A percentile compares a stretch with the other conserved stretches of the same genome.
phyloP scores from a whole-genome alignment of 2,329 filamentous ascomycete genomes.

The Coccinonectria pachysandricola region DNA sequence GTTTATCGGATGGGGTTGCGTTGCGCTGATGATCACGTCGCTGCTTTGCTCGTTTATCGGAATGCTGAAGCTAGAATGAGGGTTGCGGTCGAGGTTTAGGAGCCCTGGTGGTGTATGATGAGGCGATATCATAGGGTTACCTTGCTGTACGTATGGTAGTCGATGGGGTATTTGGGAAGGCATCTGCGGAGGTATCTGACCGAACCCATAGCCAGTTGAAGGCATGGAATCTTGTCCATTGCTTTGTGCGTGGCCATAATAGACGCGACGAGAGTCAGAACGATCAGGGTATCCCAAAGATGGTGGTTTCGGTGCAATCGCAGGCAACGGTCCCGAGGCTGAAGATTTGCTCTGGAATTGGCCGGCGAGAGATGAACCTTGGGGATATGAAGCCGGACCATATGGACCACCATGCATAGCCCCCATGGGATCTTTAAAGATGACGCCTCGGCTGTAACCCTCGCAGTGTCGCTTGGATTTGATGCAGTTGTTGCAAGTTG shows the following conservation, averaged over 20 bases:
- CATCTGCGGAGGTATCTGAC: slow-evolving; percentile 5
- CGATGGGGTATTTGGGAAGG: no score
- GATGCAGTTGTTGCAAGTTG: slow-evolving; percentile 73
- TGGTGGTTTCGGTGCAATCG: slow-evolving; percentile 43
- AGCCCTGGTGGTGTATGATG: no score
- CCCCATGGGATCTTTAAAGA: slow-evolving; percentile 60
- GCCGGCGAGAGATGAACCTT: slow-evolving; percentile 20
- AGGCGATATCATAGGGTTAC: slow-evolving; percentile 6
- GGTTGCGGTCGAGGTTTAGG: no score
- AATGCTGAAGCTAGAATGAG: slow-evolving; percentile 8
- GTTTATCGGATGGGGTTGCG: slow-evolving; percentile 3
- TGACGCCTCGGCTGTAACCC: slow-evolving; percentile 70
- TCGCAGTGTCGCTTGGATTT: slow-evolving; percentile 79
- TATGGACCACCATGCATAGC: slow-evolving; percentile 36
- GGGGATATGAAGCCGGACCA: slow-evolving; percentile 31
- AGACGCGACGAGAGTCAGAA: slow-evolving; percentile 7
- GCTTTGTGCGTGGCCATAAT: slow-evolving; percentile 10
- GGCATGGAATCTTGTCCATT: slow-evolving; percentile 8
- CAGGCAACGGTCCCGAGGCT: slow-evolving; percentile 27
- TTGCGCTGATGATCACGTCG: slow-evolving; percentile 4
- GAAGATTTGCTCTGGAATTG: slow-evolving; percentile 27
- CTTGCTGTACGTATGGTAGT: slow-evolving; percentile 9
- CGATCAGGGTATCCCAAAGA: slow-evolving; percentile 21
- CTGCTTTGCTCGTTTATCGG: slow-evolving; percentile 6
- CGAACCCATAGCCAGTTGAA: slow-evolving; percentile 12